Evolutionary conservation across 1,139 yeast species (phyloP).

Genomic region (Casaregolazyma suthepensis): DNA sequence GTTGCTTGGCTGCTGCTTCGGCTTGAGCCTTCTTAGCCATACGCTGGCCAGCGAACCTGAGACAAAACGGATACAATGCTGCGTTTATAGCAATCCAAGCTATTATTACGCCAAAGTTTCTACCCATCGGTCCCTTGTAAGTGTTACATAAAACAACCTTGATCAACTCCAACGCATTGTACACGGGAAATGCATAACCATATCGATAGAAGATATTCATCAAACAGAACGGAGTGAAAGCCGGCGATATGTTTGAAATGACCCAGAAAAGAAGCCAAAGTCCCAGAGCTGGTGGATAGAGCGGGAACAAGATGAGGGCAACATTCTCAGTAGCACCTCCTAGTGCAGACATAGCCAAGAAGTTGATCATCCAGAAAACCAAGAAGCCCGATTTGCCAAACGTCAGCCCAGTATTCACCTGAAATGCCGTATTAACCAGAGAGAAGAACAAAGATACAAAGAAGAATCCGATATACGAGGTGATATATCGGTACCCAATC

Average conservation of each 20-base stretch:
- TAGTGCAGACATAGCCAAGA: slow-evolving; percentile 52
- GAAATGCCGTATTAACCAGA: slow-evolving; percentile 56
- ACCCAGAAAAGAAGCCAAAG: slow-evolving; percentile 61
- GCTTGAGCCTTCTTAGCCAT: slow-evolving; percentile 10
- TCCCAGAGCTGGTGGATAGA: slow-evolving; percentile 48
- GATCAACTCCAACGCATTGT: slow-evolving; percentile 50
- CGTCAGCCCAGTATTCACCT: slow-evolving; percentile 45
- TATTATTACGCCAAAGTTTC: slow-evolving; percentile 50
- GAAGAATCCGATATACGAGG: slow-evolving; percentile 40
- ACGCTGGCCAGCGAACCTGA: slow-evolving; percentile 25
- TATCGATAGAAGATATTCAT: slow-evolving; percentile 49
- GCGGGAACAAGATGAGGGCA: slow-evolving; percentile 41
- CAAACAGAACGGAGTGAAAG: slow-evolving; percentile 54
- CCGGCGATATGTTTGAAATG: slow-evolving; percentile 52
- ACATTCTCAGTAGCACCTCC: slow-evolving; percentile 62
- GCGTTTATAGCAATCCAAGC: slow-evolving; percentile 55
- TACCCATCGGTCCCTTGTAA: slow-evolving; percentile 51
- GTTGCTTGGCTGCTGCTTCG: slow-evolving; percentile 4
- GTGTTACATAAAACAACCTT: slow-evolving; percentile 54
- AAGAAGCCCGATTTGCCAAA: slow-evolving; percentile 60
- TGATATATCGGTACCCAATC: slow-evolving; percentile 41
- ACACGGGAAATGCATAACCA: slow-evolving; percentile 63
- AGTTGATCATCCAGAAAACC: slow-evolving; percentile 58
- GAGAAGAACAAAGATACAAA: slow-evolving; percentile 51
- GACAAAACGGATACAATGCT: slow-evolving; percentile 40